These are phyloP conservation scores for Arthrobotrys megalospora DNA, from an alignment of 2,329 filamentous ascomycete species.

Conservation along the genomic window DNA sequence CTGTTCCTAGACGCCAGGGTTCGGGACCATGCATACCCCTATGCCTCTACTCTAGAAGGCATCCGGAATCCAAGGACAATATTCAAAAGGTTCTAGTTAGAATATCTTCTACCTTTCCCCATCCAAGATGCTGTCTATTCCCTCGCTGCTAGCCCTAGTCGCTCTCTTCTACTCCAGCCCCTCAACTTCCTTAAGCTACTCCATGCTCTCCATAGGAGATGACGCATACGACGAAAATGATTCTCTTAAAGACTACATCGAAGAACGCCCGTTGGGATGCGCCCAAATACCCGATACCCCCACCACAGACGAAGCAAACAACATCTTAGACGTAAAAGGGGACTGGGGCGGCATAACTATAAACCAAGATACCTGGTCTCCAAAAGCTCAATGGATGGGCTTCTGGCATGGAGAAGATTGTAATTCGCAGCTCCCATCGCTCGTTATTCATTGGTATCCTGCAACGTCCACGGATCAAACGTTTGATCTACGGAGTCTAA, in stretches of 20 bases:
- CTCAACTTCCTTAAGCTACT: conserved; percentile 9
- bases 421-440: background rate
- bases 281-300: background rate
- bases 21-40: no score
- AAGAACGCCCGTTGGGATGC: background rate
- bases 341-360: background rate
- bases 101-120: no score
- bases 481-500: background rate
- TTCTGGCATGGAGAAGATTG: background rate
- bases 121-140: background rate
- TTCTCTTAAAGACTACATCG: background rate
- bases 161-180: background rate
- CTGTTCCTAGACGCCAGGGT: no score
- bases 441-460: conserved; percentile 17
- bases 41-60: no score
- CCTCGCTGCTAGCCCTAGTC: background rate
- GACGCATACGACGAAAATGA: background rate
- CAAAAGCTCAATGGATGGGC: background rate
- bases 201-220: conserved; percentile 10
- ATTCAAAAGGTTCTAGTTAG: no score
- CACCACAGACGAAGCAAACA: background rate
- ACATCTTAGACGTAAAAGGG: background rate
- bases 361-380: conserved; percentile 12
- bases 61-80: no score
- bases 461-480: background rate